Conservation (phyloP, 1,284 basidiomycete genomes). For the Trichosporon coremiiforme region DNA sequence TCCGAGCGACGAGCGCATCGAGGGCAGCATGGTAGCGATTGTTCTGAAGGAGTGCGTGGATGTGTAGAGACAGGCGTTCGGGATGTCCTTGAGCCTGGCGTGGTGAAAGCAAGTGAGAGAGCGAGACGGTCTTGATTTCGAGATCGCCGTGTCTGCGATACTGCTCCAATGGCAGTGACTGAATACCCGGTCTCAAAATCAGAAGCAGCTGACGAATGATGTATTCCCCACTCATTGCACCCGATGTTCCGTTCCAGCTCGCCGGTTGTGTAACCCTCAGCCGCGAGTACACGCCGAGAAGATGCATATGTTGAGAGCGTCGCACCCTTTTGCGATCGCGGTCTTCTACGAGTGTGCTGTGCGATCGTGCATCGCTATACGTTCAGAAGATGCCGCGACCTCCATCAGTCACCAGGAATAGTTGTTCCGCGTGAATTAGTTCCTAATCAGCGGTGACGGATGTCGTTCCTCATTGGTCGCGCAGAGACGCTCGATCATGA, state of each 20-base stretch:
- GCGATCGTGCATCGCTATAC: not conserved
- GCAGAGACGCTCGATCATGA: not conserved
- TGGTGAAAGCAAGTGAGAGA: not conserved
- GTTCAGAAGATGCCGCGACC: not conserved
- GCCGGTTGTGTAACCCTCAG: not conserved
- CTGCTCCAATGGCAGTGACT: conserved; percentile 6
- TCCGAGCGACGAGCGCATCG: conserved; percentile 7
- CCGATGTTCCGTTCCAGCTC: not conserved
- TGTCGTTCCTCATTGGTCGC: not conserved
- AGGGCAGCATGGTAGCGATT: not conserved
- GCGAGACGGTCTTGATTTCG: not conserved
- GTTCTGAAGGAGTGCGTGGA: not conserved
- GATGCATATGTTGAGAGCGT: not conserved
- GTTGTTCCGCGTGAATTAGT: not conserved
- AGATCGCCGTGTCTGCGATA: not conserved
- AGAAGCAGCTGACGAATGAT: conserved; percentile 12
- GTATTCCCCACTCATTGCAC: not conserved
- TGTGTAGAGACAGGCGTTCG: not conserved
- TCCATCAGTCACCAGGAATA: not conserved
- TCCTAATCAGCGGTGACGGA: no score
- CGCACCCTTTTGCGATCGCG: not conserved
- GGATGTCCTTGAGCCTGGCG: not conserved
- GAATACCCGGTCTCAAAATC: conserved; percentile 2
- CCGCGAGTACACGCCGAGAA: not conserved
- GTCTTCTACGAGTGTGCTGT: not conserved